A percentile compares a stretch with the other conserved stretches of the same genome.
Conservation (phyloP, 2,329 filamentous ascomycete genomes). For the Onygenales sp. region DNA sequence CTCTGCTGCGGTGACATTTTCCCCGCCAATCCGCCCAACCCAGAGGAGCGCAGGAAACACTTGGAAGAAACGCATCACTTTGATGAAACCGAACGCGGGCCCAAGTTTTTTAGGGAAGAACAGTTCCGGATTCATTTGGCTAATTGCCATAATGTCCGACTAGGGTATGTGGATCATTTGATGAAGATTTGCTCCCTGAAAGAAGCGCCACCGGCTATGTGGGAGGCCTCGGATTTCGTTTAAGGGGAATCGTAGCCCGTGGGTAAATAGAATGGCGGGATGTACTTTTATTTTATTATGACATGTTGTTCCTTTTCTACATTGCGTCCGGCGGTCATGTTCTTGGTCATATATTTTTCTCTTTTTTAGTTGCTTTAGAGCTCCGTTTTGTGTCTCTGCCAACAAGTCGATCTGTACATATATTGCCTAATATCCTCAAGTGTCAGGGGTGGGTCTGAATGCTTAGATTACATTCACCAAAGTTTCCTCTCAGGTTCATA, state of each 20-base stretch:
- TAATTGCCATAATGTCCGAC: slow-evolving; percentile 7
- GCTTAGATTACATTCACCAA: too few relatives aligned
- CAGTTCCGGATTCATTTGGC: slow-evolving; percentile 8
- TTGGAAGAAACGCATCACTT: slow-evolving; percentile 6
- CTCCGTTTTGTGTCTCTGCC: too few relatives aligned
- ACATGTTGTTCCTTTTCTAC: too few relatives aligned
- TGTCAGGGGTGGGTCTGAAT: too few relatives aligned
- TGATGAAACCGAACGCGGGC: slow-evolving; percentile 4
- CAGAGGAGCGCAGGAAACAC: slow-evolving; percentile 4
- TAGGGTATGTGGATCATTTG: slow-evolving; percentile 7
- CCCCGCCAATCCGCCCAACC: slow-evolving; percentile 1
- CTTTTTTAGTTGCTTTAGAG: too few relatives aligned
- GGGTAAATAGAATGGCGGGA: too few relatives aligned
- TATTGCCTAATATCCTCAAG: too few relatives aligned
- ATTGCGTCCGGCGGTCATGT: too few relatives aligned
- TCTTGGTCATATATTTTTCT: too few relatives aligned
- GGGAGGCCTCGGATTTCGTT: not conserved
- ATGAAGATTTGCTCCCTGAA: slow-evolving; percentile 5
- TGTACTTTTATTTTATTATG: too few relatives aligned
- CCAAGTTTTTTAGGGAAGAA: slow-evolving; percentile 6
- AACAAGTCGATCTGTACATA: too few relatives aligned
- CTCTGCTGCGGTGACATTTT: slow-evolving; percentile 8
- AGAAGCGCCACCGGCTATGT: slow-evolving; percentile 3
- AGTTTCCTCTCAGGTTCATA: too few relatives aligned
- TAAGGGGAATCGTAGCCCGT: not conserved